phyloP scores from a whole-genome alignment of 1,139 yeast species.

The Yamadazyma pseudoaaseri region DNA sequence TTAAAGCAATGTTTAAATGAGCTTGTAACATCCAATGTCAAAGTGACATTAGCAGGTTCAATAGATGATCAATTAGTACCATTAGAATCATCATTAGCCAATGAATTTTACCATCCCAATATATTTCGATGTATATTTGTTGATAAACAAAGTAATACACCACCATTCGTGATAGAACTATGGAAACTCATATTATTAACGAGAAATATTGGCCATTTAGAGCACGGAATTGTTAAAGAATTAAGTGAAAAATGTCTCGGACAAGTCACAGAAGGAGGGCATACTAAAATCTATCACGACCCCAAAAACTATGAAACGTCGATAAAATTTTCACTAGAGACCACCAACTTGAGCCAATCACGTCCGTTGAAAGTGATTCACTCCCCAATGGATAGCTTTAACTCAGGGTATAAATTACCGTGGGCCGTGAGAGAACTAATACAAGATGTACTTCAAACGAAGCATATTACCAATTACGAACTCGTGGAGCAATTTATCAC shows the following conservation, averaged over 20 bases:
- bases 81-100: slow-evolving; percentile 43
- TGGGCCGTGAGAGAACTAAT: slow-evolving; percentile 41
- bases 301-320: slow-evolving; percentile 28
- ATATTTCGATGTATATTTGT: slow-evolving; percentile 43
- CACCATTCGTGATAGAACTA: slow-evolving; percentile 29
- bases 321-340: slow-evolving; percentile 35
- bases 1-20: slow-evolving; percentile 26
- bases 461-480: slow-evolving; percentile 33
- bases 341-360: slow-evolving; percentile 28
- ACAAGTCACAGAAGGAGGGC: slow-evolving; percentile 25
- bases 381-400: slow-evolving; percentile 6
- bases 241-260: slow-evolving; percentile 33
- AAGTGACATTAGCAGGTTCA: slow-evolving; percentile 49
- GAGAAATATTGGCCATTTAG: slow-evolving; percentile 37
- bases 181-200: slow-evolving; percentile 33
- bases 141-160: slow-evolving; percentile 24
- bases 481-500: slow-evolving; percentile 27
- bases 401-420: slow-evolving; percentile 28
- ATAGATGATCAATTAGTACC: slow-evolving; percentile 84
- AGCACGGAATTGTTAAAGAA: slow-evolving; percentile 31
- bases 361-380: slow-evolving; percentile 11
- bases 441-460: slow-evolving; percentile 34
- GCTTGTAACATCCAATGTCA: slow-evolving; percentile 42
- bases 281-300: slow-evolving; percentile 26
- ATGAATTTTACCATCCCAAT: slow-evolving; percentile 51